Base-by-base conservation (phyloP, 2,329 filamentous ascomycete genomes). In the Penicillium sp. region DNA sequence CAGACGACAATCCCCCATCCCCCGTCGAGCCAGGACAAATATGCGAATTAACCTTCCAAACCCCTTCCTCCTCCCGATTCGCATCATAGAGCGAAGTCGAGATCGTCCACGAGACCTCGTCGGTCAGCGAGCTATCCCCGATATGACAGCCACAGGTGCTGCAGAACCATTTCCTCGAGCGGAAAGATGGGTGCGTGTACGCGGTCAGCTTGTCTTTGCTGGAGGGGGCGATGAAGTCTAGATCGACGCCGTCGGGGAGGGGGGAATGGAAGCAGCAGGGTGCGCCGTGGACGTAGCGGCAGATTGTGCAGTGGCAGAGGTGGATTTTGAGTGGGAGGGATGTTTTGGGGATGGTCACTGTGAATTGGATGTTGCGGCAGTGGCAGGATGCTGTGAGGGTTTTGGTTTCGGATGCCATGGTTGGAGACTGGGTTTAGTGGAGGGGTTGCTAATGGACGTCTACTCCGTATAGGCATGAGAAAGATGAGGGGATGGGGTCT, bases 251-350 rank as follows among this genome's bases (percentile, higher is more conserved):
- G 3, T 43, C 12, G 1, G 71, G 68, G 6, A 73, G 57, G 3
- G 58, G 51, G 7, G 69, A 57, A 42, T 73, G 71, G 55, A 72
- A 70, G n/a, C 54, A 63, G 49, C 64, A 70, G 2, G 59, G 54
- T 49, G 75, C 68, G 28, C 79, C 79, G 34, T 76, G 75, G 22
- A 70, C 75, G 58, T 72, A 73, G 25, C 79, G 75, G 58, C 79
- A 82, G 38, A 78, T 71, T 55, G 68, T 70, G 68, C 80, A 82
- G 63, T 81, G 76, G 68, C 80, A 82, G 48, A 81, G 71, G 60
- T 76, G 73, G 10, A 71, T 67, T 45, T 69, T 67, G 5, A 82
- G 62, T 1, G 79, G 80, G 4, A 81, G 71, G 5, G 58, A 61
- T 2, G 66, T 55, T 1, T 56, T 60, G 0, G 73, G 70, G 4